These are phyloP conservation scores for Xylaria intraflava DNA, from an alignment of 495 filamentous ascomycete genomes.

Conservation along the genomic window DNA sequence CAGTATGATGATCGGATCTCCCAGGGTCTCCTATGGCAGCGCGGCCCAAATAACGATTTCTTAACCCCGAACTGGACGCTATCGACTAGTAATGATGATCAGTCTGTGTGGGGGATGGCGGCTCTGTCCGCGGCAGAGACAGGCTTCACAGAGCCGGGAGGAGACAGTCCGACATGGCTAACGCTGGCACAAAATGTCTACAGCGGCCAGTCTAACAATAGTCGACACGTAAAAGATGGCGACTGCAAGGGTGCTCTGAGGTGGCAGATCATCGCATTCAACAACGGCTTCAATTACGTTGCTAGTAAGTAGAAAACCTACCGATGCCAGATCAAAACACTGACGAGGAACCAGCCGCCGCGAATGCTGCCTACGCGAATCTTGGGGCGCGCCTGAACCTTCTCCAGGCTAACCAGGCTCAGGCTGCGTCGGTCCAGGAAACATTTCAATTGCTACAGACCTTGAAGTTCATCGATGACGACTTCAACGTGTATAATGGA, in stretches of 20 bases:
- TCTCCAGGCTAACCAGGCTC: constrained; percentile 61
- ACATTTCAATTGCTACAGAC: constrained; percentile 55
- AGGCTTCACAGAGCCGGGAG: constrained; percentile 49
- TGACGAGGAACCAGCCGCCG: constrained; percentile 38
- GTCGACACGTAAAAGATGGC: constrained; percentile 54
- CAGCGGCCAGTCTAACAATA: constrained; percentile 47
- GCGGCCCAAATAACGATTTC: constrained; percentile 51
- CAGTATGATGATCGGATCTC: constrained; percentile 56
- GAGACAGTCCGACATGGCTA: constrained; percentile 53
- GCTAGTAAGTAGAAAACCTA: constrained; percentile 40
- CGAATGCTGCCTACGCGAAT: constrained; percentile 67
- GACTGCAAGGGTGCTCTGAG: constrained; percentile 61
- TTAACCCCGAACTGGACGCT: constrained; percentile 61
- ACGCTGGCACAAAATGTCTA: constrained; percentile 66
- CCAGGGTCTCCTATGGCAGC: constrained; percentile 53
- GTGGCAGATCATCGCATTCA: constrained; percentile 70
- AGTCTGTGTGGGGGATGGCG: constrained; percentile 62
- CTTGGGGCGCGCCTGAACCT: constrained; percentile 59
- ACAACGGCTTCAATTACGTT: constrained; percentile 72
- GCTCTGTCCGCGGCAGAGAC: constrained; percentile 61
- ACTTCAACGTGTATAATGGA: constrained; percentile 62
- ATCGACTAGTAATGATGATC: constrained; percentile 69
- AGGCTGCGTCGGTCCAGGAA: constrained; percentile 59
- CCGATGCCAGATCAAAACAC: background rate
- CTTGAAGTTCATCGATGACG: constrained; percentile 44